A percentile compares a stretch with the other conserved stretches of the same genome.
These are phyloP conservation scores for Debaryomyces sp. DNA, from an alignment of 1,139 yeast species.

Conservation along the genomic window DNA sequence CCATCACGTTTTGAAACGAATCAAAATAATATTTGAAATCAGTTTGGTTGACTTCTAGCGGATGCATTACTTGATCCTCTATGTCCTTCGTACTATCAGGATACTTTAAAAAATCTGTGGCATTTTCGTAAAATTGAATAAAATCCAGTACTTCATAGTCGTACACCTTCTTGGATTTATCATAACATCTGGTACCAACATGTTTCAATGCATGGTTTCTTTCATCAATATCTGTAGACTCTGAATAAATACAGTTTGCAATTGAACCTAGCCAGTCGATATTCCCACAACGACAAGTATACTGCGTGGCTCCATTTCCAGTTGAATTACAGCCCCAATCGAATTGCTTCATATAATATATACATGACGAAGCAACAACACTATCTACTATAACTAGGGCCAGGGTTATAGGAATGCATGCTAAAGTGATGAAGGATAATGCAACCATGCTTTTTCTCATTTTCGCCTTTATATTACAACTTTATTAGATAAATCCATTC, in stretches of 20 bases:
- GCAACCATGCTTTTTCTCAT: background rate
- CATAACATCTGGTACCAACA: constrained; percentile 30
- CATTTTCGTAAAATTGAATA: constrained; percentile 28
- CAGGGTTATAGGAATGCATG: background rate
- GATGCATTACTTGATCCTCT: constrained; percentile 17
- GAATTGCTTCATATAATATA: constrained; percentile 31
- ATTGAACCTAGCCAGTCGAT: constrained; percentile 28
- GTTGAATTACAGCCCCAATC: constrained; percentile 43
- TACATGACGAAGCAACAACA: constrained; percentile 39
- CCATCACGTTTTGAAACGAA: constrained; percentile 31
- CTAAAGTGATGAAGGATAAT: background rate
- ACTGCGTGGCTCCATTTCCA: constrained; percentile 28
- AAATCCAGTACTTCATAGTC: constrained; percentile 31
- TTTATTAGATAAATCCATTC: background rate
- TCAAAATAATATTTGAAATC: constrained; percentile 27
- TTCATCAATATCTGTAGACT: constrained; percentile 21
- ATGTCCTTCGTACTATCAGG: constrained; percentile 16
- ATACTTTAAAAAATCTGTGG: constrained; percentile 26
- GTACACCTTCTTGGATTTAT: constrained; percentile 23
- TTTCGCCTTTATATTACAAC: background rate
- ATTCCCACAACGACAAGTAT: constrained; percentile 39
- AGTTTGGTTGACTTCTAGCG: constrained; percentile 28
- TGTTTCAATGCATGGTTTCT: constrained; percentile 37
- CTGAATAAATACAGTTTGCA: constrained; percentile 30
- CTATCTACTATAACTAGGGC: constrained; percentile 28